phyloP scores from a whole-genome alignment of 768 basidiomycete genomes.

The Lentinula guzmanii region DNA sequence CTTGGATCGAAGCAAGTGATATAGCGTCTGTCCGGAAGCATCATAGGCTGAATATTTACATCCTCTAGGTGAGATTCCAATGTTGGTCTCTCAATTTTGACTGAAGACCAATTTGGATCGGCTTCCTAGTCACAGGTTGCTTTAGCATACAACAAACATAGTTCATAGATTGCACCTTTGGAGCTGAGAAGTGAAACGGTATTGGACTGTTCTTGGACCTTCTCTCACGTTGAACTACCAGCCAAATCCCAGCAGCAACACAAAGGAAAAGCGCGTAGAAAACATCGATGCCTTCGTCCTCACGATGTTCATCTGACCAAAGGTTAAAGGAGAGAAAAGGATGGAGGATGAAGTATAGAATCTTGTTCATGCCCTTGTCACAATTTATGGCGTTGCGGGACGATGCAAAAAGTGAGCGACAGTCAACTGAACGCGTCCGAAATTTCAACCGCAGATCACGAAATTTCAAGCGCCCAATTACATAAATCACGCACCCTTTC shows the following conservation, averaged over 20 bases:
- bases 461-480: not conserved
- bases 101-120: constrained; percentile 50
- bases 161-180: constrained; percentile 35
- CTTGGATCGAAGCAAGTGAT: constrained; percentile 93
- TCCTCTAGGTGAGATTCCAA: constrained; percentile 62
- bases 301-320: constrained; percentile 40
- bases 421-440: not conserved
- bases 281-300: constrained; percentile 49
- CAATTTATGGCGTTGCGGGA: not conserved
- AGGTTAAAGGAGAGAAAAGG: constrained; percentile 47
- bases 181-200: constrained; percentile 52
- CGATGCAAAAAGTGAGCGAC: not conserved
- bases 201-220: constrained; percentile 70
- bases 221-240: constrained; percentile 71
- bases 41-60: constrained; percentile 45
- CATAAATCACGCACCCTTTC: not conserved
- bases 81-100: constrained; percentile 49
- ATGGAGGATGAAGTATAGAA: constrained; percentile 36
- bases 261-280: constrained; percentile 63
- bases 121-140: constrained; percentile 36
- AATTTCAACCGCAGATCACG: not conserved
- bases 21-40: constrained; percentile 49
- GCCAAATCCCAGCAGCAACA: constrained; percentile 74
- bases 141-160: not conserved
- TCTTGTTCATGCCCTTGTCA: constrained; percentile 2